These are phyloP conservation scores for Sporothrix euskadiensis DNA, from an alignment of 2,329 filamentous ascomycete species.

Conservation along the genomic window DNA sequence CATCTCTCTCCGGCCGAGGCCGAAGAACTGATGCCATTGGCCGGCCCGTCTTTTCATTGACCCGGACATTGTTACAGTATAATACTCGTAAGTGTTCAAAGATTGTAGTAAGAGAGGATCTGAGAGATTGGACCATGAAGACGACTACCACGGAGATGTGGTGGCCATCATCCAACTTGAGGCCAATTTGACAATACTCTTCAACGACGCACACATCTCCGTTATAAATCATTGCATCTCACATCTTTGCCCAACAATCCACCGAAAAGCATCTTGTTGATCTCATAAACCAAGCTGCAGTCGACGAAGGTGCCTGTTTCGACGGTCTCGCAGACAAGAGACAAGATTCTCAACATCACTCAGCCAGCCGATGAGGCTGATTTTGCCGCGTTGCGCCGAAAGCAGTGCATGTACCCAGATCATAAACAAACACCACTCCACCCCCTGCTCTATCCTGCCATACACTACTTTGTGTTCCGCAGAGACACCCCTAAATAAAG, in stretches of 20 bases:
- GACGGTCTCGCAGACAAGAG: neutral
- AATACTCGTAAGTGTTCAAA: no score
- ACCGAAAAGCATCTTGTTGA: neutral
- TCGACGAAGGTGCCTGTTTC: neutral
- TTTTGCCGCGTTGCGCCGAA: slow-evolving; percentile 8
- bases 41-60: no score
- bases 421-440: neutral
- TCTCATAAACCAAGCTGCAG: neutral
- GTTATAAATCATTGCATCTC: neutral
- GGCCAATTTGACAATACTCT: neutral
- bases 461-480: neutral
- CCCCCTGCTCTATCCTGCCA: neutral
- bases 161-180: slow-evolving; percentile 8
- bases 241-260: neutral
- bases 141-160: neutral
- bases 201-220: slow-evolving; percentile 1
- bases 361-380: neutral
- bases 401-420: neutral
- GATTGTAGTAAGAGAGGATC: no score
- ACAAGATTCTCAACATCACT: neutral
- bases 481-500: neutral
- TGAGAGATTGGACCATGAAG: neutral
- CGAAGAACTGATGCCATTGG: no score
- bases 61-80: no score
- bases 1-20: no score